Conservation (phyloP, 495 filamentous ascomycete genomes). For the Penicillium goetzii region DNA sequence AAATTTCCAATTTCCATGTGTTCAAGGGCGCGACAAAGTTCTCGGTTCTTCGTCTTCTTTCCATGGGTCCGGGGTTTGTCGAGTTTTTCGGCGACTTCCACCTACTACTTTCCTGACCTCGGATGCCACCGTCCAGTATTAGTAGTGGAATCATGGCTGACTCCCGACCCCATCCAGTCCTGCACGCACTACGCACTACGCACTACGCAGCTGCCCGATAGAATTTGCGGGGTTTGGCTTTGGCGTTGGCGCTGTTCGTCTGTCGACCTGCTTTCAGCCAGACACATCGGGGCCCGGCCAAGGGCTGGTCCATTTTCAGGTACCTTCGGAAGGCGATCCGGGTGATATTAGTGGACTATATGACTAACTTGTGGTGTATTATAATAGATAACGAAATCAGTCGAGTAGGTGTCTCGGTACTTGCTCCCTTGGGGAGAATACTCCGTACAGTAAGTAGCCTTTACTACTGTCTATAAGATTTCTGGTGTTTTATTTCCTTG, state of each 20-base stretch:
- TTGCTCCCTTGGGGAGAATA: no score
- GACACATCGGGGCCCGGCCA: neutral
- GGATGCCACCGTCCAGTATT: conserved; percentile 9
- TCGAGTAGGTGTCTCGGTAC: neutral
- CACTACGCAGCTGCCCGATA: conserved; percentile 6
- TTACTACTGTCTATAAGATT: neutral
- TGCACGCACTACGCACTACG: neutral
- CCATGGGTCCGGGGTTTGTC: neutral
- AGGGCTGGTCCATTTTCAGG: neutral
- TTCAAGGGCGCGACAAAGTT: no score
- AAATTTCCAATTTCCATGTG: no score
- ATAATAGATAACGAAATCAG: neutral
- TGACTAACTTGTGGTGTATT: neutral
- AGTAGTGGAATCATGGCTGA: neutral
- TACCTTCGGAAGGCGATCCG: neutral
- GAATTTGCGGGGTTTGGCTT: conserved; percentile 24
- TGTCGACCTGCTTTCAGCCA: neutral
- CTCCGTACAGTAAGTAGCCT: no score
- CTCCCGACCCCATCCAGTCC: neutral
- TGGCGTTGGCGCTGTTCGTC: neutral
- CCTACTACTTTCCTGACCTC: neutral
- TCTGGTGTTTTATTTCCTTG: neutral
- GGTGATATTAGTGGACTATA: neutral
- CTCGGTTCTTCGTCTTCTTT: neutral
- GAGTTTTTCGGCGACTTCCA: conserved; percentile 2